Base-by-base conservation (phyloP, 148 eudicot species). In the Rhododendron ferrugineum region DNA sequence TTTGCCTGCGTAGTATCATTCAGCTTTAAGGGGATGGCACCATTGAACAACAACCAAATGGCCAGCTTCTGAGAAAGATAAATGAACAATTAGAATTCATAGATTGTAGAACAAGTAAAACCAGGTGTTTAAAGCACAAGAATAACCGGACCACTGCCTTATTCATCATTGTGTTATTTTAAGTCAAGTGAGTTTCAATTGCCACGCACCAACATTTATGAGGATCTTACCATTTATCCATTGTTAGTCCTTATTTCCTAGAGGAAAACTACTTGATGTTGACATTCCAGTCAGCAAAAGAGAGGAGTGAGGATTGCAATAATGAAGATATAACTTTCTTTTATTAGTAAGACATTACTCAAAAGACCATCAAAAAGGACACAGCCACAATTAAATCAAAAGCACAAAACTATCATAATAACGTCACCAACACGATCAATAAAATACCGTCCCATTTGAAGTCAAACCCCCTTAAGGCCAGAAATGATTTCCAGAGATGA, bases 31-130 rank as follows among this genome's bases (percentile, higher is more conserved):
- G 88, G 91, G 85, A 85, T 80, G 58, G 87, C 68, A 79, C 91
- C 91, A 77, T 82, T 83, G 72, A 89, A 85, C 86, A 95, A 85
- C 85, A 95, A 80, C 96, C 93, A 95, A 81, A 80, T 84, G 68
- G 98, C 88, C 86, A 97, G 46, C 87, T 94, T 87, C 99, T 97
- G 95, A 86, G 84, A 81, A 62, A 23, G 11, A 81, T 54, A 40
- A 68, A 81, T 37, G 50, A 60, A 81, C 14, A 62, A 81, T 62
- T 22, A 81, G 84, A 60, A 37, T 34, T 5, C 28, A 50, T 5
- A 2, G 37, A 60, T 22, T 22, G 66, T 37, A 81, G 20, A 56
- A 79, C 34, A 0, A 15, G 13, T 11, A 56, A 54, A 80, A 80
- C 58, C 22, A 30, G 62, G 44, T 56, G 46, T 8, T 34, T 56